Conservation (phyloP, 345 rosid species). For the Salix brachista region DNA sequence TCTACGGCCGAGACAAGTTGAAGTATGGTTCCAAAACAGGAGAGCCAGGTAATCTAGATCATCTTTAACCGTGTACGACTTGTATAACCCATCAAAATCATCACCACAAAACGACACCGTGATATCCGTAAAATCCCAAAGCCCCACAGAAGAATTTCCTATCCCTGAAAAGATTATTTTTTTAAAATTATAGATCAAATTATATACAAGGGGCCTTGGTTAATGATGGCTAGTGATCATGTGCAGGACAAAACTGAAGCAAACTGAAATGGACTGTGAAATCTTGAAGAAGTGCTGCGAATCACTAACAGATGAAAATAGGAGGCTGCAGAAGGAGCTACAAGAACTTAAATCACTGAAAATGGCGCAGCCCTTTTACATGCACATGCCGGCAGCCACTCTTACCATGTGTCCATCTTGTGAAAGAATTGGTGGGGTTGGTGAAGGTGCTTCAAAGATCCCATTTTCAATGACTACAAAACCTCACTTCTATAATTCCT, state of each 20-base stretch:
- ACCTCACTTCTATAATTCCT: conserved; percentile 62
- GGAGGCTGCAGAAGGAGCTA: conserved; percentile 24
- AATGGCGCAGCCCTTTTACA: conserved; percentile 29
- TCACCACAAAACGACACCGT: not conserved
- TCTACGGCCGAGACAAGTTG: conserved; percentile 86
- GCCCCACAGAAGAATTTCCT: not conserved
- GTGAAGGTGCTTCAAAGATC: conserved; percentile 29
- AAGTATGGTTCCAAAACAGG: conserved; percentile 99
- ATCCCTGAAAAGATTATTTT: not conserved
- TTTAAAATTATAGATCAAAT: no score
- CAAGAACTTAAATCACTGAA: conserved; percentile 26
- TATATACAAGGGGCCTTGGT: not conserved
- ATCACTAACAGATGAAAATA: conserved; percentile 25
- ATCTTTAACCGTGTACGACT: not conserved
- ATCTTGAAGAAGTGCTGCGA: conserved; percentile 30
- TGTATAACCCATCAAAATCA: not conserved
- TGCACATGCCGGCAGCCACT: conserved; percentile 29
- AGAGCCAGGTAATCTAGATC: conserved; percentile 66
- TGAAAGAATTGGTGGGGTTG: conserved; percentile 57
- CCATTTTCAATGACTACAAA: conserved; percentile 53
- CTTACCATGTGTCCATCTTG: conserved; percentile 31
- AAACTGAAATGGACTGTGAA: conserved; percentile 31
- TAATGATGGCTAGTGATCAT: not conserved
- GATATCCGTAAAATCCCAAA: not conserved
- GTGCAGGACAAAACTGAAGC: conserved; percentile 31